Conservation (phyloP, 2,329 filamentous ascomycete species). For the Fusarium napiforme region DNA sequence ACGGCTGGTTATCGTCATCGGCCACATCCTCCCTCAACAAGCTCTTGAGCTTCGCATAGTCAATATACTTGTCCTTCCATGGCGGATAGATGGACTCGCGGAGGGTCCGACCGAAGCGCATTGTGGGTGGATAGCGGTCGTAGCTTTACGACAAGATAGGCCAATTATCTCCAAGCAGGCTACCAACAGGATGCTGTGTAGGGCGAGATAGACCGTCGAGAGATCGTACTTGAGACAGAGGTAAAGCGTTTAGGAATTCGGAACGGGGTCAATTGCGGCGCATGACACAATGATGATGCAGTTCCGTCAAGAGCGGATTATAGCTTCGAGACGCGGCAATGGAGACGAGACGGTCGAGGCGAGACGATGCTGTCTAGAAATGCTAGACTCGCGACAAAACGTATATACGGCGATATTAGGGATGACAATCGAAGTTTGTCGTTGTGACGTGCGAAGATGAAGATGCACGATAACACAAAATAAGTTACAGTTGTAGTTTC, state of each 20-base stretch:
- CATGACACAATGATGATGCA: slow-evolving; percentile 37
- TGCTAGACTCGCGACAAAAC: neutral
- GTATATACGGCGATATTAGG: neutral
- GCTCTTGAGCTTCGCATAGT: slow-evolving; percentile 92
- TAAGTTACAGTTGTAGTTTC: slow-evolving; percentile 1
- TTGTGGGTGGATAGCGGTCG: slow-evolving; percentile 51
- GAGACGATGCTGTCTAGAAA: neutral
- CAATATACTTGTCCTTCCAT: slow-evolving; percentile 95
- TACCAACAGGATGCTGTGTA: neutral
- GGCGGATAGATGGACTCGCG: slow-evolving; percentile 81
- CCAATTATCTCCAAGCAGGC: slow-evolving; percentile 17
- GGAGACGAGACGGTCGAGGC: neutral
- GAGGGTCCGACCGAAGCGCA: slow-evolving; percentile 95
- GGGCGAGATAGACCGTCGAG: neutral
- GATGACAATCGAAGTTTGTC: neutral
- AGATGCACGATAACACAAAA: slow-evolving; percentile 9
- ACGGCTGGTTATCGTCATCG: slow-evolving; percentile 69
- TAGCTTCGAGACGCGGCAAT: slow-evolving; percentile 12
- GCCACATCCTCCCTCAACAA: slow-evolving; percentile 82
- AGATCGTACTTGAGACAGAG: neutral
- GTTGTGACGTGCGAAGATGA: slow-evolving; percentile 4
- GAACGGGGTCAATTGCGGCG: slow-evolving; percentile 12
- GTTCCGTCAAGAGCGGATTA: slow-evolving; percentile 2
- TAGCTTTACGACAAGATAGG: neutral
- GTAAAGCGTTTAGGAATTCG: neutral